Evolutionary conservation across 225 moss, liverwort and hornwort genomes (phyloP), one percentile per base, ranked within the genome.

Genomic region (Asterella californica): DNA sequence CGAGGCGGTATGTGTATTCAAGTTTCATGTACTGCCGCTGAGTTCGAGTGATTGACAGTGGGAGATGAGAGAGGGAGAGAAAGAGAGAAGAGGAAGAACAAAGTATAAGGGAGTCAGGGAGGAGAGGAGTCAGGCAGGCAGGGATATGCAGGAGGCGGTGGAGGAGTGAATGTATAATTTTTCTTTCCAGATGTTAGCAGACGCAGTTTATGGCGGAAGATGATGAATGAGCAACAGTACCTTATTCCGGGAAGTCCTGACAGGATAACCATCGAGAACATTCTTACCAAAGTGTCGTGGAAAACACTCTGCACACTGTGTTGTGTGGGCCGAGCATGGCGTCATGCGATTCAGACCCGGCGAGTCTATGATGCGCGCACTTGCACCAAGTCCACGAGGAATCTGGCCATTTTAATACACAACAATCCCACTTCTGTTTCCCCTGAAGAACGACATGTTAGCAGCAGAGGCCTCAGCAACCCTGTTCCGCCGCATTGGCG

Each of bases 261-360:
- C 81, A 75, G 86, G 47, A 76, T 86, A 12, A 86, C 86, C 38
- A 86, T 86, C 72, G 86, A 86, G 79, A 81, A 81, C 78, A 86
- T 86, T 36, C 81, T 86, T 15, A 86, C 86, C 1, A 83, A 83
- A 62, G 78, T 79, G 45, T 79, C 86, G 17, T 86, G 86, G 86
- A 71, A 64, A 49, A 83, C 86, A 9, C 79, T 86, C 15, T 83
- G 83, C 79, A 81, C 81, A 18, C 81, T 86, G 15, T 70, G 80
- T 27, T 76, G 81, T 0, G 83, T 86, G 42, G 83, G 72, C 79
- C 74, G 86, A 8, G 83, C 86, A 17, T 86, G 86, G 86, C 86
- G 83, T 9, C 74, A 81, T 19, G 81, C 78, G 57, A 78, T 86
- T 66, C 86, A 81, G 54, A 83, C 81, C 48, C 83, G 81, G 14